Evolutionary conservation across 495 filamentous ascomycete genomes (phyloP), one percentile per base, ranked within the genome.

Genomic region (Amniculicola lignicola): DNA sequence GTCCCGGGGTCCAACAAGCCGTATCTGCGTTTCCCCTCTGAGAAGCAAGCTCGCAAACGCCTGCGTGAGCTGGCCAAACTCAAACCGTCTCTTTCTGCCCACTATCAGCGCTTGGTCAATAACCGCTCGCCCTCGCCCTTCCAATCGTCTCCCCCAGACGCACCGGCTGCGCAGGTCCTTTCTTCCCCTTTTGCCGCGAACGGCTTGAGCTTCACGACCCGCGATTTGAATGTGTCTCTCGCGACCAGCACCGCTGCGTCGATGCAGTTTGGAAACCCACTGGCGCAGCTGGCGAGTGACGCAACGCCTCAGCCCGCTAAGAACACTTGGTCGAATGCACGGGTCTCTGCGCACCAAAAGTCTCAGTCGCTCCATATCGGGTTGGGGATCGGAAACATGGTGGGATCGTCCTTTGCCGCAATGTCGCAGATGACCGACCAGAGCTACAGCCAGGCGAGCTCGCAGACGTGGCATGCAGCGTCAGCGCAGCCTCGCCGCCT

Each of bases 201-300:
- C 14, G 56, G 71, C 14, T 65, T 74, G 12, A 57, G 54, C 19
- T 85, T 83, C 64, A 73, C 83, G 2, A 89, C 86, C 10, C 84
- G 87, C 37, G 90, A 93, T 49, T 86, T 97, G 72, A 85, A 88
- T 36, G 72, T 95, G 31, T 96, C 93, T 29, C 80, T 98, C 29
- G 79, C 83, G 3, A 79, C 89, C 16, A 90, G 87, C 70, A 87
- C 87, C 7, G 79, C 90, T 12, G 78, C 85, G n/a, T 81, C 80
- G 14, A 92, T 92, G 88, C 81, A 86, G 47, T 82, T 80, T 1
- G 76, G 80, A 28, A 86, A 82, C 38, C 84, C 87, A 0, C 69
- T 97, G 46, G 80, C 88, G 16, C 77, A 79, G 56, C 66, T 88
- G 27, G 67, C 73, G 33, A 69, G 69, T 18, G 66, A 71, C 15